phyloP scores from a whole-genome alignment of 495 filamentous ascomycete species.

The Pseudoneurospora amorphoporcata region DNA sequence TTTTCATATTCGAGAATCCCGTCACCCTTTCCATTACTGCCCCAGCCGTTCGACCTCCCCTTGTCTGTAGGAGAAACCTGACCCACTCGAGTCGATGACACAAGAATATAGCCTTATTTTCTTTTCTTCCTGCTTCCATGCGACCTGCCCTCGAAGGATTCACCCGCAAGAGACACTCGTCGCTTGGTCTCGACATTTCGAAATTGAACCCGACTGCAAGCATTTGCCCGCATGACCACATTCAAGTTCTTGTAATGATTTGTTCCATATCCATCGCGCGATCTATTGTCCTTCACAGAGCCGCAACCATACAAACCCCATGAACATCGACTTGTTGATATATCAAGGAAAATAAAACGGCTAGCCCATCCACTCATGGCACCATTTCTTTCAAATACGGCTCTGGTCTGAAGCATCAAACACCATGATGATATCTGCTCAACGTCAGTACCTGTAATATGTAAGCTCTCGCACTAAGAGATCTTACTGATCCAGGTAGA shows the following conservation, averaged over 20 bases:
- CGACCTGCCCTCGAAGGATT: neutral
- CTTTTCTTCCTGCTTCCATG: neutral
- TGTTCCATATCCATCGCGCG: neutral
- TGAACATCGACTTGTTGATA: neutral
- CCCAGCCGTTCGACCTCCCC: neutral
- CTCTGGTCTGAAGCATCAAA: neutral
- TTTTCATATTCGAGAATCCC: neutral
- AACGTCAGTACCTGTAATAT: neutral
- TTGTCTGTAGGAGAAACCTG: neutral
- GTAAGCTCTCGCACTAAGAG: neutral
- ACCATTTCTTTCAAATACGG: neutral
- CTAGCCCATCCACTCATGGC: neutral
- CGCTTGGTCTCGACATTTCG: neutral
- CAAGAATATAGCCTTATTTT: neutral
- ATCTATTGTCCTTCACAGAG: neutral
- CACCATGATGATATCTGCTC: neutral
- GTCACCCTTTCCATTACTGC: neutral
- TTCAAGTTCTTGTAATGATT: neutral
- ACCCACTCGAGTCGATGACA: neutral
- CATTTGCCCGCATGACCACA: neutral
- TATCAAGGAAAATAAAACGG: neutral
- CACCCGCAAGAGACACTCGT: neutral
- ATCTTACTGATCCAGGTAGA: neutral
- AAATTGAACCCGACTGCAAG: neutral
- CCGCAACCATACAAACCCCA: neutral